A percentile compares a stretch with the other conserved stretches of the same genome.
Conservation (phyloP, 768 basidiomycete genomes). For the Galerina sulciceps region DNA sequence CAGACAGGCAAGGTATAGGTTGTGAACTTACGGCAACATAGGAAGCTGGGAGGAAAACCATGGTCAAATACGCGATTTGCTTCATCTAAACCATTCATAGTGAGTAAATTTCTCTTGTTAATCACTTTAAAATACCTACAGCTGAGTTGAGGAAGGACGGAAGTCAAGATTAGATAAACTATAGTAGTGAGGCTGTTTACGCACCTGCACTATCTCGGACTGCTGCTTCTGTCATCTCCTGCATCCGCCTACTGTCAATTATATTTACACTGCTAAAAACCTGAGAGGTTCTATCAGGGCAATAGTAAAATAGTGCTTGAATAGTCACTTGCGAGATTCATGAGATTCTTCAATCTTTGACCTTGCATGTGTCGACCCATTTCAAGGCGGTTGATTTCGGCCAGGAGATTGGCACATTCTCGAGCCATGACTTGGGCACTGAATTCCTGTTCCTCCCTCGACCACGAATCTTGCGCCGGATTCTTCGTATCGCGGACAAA, state of each 20-base stretch:
- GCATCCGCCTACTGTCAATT: conserved; percentile 46
- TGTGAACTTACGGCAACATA: conserved; percentile 37
- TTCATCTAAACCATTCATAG: conserved; percentile 32
- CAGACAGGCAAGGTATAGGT: neutral
- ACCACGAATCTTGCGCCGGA: conserved; percentile 48
- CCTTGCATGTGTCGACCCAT: conserved; percentile 44
- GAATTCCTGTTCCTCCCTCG: conserved; percentile 20
- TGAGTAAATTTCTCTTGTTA: too few relatives aligned
- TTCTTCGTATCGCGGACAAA: conserved; percentile 54
- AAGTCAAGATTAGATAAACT: neutral
- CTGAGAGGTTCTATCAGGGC: conserved; percentile 21
- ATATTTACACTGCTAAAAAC: conserved; percentile 52
- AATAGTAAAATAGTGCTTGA: neutral
- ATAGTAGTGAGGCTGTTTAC: neutral
- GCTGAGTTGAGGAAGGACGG: neutral
- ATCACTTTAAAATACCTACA: neutral
- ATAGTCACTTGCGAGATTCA: conserved; percentile 40
- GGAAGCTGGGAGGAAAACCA: conserved; percentile 57
- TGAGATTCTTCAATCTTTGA: conserved; percentile 49
- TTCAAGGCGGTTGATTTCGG: conserved; percentile 55
- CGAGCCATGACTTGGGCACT: conserved; percentile 33
- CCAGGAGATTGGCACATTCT: conserved; percentile 52
- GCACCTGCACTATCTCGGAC: conserved; percentile 34
- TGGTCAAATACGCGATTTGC: conserved; percentile 54
- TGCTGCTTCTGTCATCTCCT: conserved; percentile 42